phyloP scores from a whole-genome alignment of 176 grass and related monocot species.

The Tillandsia fasciculata region DNA sequence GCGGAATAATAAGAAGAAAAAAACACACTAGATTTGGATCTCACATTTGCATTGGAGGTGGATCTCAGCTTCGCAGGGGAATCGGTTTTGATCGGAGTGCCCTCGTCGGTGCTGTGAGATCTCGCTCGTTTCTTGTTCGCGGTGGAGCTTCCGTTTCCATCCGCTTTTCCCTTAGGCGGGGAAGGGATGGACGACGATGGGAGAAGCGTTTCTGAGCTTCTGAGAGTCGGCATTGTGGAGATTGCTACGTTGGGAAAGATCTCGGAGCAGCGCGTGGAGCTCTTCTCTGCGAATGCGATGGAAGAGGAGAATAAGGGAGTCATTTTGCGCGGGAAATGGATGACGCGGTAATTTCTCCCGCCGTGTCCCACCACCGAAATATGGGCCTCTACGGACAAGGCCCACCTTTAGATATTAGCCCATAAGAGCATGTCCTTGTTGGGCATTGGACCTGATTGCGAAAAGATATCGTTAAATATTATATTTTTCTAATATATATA shows the following conservation, averaged over 20 bases:
- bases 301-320: neutral
- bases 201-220: constrained; percentile 30
- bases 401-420: too few relatives aligned
- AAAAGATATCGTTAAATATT: too few relatives aligned
- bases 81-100: too few relatives aligned
- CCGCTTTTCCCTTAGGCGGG: neutral
- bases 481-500: too few relatives aligned
- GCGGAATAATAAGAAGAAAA: too few relatives aligned
- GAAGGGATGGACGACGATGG: neutral
- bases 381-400: too few relatives aligned
- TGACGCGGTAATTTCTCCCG: neutral
- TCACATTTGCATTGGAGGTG: neutral
- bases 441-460: too few relatives aligned
- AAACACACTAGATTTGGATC: too few relatives aligned
- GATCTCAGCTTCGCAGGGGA: too few relatives aligned
- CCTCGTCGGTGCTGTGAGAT: too few relatives aligned
- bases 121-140: neutral
- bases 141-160: neutral
- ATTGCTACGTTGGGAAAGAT: neutral
- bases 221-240: constrained; percentile 53
- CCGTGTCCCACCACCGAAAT: neutral
- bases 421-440: too few relatives aligned
- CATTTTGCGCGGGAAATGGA: neutral
- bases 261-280: constrained; percentile 7
- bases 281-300: neutral